These are phyloP conservation scores for Candida piceae DNA, from an alignment of 805 yeast species.

Conservation along the genomic window DNA sequence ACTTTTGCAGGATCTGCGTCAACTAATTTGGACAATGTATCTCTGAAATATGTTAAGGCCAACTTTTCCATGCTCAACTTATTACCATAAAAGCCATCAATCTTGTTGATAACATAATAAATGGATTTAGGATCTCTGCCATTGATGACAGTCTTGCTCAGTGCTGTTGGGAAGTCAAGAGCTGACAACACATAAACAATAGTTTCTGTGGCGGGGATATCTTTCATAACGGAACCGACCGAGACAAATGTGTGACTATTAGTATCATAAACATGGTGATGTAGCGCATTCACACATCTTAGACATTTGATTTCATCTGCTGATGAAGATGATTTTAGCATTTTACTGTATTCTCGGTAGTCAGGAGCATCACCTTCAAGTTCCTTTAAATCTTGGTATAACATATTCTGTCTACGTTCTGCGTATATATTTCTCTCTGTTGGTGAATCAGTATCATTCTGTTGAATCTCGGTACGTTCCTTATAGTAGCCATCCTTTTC, in stretches of 20 bases:
- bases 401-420: background rate
- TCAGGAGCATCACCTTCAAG: constrained; percentile 7
- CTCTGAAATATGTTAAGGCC: constrained; percentile 29
- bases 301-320: constrained; percentile 36
- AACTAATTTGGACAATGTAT: constrained; percentile 26
- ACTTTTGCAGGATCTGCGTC: constrained; percentile 33
- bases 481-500: constrained; percentile 40
- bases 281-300: constrained; percentile 50
- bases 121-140: constrained; percentile 32
- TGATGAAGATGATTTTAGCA: background rate
- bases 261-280: constrained; percentile 35
- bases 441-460: too few species aligned
- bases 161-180: constrained; percentile 66
- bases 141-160: constrained; percentile 34
- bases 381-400: constrained; percentile 4
- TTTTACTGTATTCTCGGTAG: background rate
- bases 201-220: constrained; percentile 40
- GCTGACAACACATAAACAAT: constrained; percentile 61
- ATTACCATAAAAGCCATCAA: constrained; percentile 30
- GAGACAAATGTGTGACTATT: constrained; percentile 31
- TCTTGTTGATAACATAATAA: constrained; percentile 38
- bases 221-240: constrained; percentile 27
- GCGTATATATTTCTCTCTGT: constrained; percentile 3
- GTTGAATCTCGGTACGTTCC: too few species aligned
- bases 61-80: constrained; percentile 17